These are phyloP conservation scores for Pachyrhizus erosus DNA, from an alignment of 306 rosid genomes.

Conservation along the genomic window DNA sequence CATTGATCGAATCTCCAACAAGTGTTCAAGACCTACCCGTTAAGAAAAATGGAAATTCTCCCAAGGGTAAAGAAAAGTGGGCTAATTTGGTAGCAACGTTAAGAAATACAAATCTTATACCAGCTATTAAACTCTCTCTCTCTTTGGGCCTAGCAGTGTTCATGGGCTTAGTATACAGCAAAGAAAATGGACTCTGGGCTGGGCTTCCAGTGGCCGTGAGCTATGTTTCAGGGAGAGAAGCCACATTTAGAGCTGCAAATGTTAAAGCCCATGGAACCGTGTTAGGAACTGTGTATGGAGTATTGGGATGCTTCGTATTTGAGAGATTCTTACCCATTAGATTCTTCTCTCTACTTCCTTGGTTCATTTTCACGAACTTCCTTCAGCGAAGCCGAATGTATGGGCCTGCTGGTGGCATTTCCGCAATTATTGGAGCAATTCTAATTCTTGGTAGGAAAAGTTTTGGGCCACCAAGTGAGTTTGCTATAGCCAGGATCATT, in stretches of 20 bases:
- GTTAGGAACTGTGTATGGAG: conserved; percentile 70
- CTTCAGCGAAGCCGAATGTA: conserved; percentile 70
- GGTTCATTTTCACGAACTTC: conserved; percentile 73
- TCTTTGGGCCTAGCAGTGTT: conserved; percentile 67
- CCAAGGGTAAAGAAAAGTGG: conserved; percentile 21
- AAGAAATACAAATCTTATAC: conserved; percentile 39
- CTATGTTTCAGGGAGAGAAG: conserved; percentile 59
- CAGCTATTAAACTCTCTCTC: conserved; percentile 59
- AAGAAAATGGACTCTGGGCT: conserved; percentile 65
- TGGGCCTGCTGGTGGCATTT: conserved; percentile 74
- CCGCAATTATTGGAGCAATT: conserved; percentile 71
- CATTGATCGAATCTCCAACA: neutral
- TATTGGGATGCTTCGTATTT: conserved; percentile 64
- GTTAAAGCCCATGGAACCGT: conserved; percentile 74
- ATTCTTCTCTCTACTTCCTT: conserved; percentile 70
- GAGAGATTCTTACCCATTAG: conserved; percentile 46
- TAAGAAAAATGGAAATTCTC: neutral
- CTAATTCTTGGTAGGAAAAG: conserved; percentile 63
- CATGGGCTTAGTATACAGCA: conserved; percentile 64
- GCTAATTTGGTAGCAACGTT: conserved; percentile 25
- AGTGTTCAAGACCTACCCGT: neutral
- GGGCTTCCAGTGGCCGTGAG: conserved; percentile 73
- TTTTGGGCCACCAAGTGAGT: conserved; percentile 68
- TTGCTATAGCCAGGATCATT: conserved; percentile 61
- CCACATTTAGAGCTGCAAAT: conserved; percentile 68